Percentiles rank a stretch among this genome's conserved stretches.
Evolutionary conservation across 345 rosid species (phyloP).

Genomic region (Pistacia atlantica): DNA sequence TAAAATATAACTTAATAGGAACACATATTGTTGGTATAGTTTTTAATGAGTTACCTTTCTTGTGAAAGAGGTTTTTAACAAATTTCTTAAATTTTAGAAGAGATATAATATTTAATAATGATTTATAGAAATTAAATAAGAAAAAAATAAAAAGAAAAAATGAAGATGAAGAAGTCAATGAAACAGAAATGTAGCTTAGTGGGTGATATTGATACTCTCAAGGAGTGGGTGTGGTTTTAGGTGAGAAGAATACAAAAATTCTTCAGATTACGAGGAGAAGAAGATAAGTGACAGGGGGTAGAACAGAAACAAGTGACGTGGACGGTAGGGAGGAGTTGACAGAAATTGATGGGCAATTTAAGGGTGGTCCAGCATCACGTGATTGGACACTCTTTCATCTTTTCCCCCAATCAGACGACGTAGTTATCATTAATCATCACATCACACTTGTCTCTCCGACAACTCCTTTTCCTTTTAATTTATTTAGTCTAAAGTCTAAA

Average conservation of each 20-base stretch:
- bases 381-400: background rate
- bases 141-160: background rate
- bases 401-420: background rate
- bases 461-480: no score
- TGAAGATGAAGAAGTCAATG: no score
- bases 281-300: slow-evolving; percentile 8
- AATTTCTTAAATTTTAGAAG: background rate
- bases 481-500: no score
- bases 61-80: background rate
- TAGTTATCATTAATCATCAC: background rate
- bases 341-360: background rate
- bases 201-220: background rate
- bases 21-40: no score
- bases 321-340: slow-evolving; percentile 13
- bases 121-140: no score
- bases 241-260: background rate
- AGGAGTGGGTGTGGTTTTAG: background rate
- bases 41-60: no score
- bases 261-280: slow-evolving; percentile 13
- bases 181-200: background rate
- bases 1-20: no score
- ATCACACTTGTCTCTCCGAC: background rate
- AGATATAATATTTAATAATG: no score
- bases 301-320: slow-evolving; percentile 21
- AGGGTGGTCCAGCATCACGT: background rate